These are phyloP conservation scores for Zychaea mexicana DNA, from an alignment of 371 early-diverging fungal genomes.

Conservation along the genomic window DNA sequence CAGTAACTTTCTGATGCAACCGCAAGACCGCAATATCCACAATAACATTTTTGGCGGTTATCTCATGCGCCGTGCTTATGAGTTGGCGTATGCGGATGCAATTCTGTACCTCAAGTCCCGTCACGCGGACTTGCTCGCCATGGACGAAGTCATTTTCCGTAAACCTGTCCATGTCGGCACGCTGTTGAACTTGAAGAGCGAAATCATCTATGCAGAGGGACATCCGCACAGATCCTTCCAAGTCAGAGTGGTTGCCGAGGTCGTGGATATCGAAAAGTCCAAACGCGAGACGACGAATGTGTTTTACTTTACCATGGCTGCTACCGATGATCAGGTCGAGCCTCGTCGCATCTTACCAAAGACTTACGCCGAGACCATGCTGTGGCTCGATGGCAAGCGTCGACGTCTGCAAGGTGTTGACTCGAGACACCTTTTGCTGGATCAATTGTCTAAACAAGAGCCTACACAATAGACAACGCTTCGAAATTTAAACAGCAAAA, in stretches of 20 bases:
- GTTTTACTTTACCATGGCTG: constrained; percentile 83
- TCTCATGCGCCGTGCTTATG: constrained; percentile 78
- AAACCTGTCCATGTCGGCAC: constrained; percentile 93
- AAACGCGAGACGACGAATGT: constrained; percentile 73
- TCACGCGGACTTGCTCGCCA: constrained; percentile 57
- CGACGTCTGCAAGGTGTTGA: constrained; percentile 14
- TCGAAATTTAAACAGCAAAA: too few relatives aligned
- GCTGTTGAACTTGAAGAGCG: constrained; percentile 70
- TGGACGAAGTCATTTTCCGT: constrained; percentile 89
- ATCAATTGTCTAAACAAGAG: constrained; percentile 6
- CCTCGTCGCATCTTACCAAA: constrained; percentile 55
- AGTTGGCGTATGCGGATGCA: constrained; percentile 80
- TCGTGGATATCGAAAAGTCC: constrained; percentile 66
- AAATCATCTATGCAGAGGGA: constrained; percentile 70
- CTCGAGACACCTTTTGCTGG: constrained; percentile 13
- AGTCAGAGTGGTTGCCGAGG: constrained; percentile 78
- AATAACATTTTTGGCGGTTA: constrained; percentile 92
- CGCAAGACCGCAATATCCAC: constrained; percentile 92
- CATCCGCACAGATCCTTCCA: constrained; percentile 64
- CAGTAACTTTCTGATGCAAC: constrained; percentile 73
- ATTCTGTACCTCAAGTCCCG: constrained; percentile 61
- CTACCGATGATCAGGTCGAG: constrained; percentile 20
- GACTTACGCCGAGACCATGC: constrained; percentile 80
- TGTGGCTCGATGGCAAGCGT: constrained; percentile 72
- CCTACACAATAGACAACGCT: too few relatives aligned